Evolutionary conservation across 2,329 filamentous ascomycete species (phyloP), one percentile per base, ranked within the genome.

Genomic region (Aspergillus ochraceoroseus): DNA sequence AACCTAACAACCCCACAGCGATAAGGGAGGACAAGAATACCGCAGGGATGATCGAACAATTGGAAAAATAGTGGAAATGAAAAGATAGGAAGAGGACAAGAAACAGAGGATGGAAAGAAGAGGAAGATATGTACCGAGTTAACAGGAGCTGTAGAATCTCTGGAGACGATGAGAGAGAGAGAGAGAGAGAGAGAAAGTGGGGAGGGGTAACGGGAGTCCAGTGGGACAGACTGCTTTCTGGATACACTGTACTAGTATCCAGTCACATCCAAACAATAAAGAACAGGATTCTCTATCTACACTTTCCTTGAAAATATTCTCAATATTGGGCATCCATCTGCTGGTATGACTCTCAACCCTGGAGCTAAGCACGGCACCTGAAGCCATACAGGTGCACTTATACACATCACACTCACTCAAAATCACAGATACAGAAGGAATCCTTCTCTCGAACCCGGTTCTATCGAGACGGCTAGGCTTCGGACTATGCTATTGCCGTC

Each of bases 121-220:
- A 30, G 25, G 33, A 38, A 33, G 25, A 31, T 38, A 41, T 40
- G 32, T 32, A 37, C 37, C 23, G 13, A 26, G n/a, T n/a, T 18
- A 7, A 28, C 23, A 26, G 45, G 34, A 22, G 17, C 15, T n/a
- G n/a, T n/a, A n/a, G n/a, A 32, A 26, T 18, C 13, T 23, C 32
- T 40, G 32, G 13, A 18, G 18, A 7, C 6, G 27, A 28, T 27
- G 26, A 20, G 43, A 32, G 41, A 43, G 39, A 38, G 41, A 37
- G 22, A 18, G 13, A 15, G 34, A 29, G 22, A 44, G 38, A 47
- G 48, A 40, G 49, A 44, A 47, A 47, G 49, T 52, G 49, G 49
- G 47, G 49, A 52, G 49, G 49, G 49, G 49, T 52, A 50, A 47
- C 14, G 20, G 46, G 44, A 25, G 46, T 45, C 47, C 31, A 43